These are phyloP conservation scores for Scheffersomyces lignicola DNA, from an alignment of 1,139 yeast genomes.

Conservation along the genomic window DNA sequence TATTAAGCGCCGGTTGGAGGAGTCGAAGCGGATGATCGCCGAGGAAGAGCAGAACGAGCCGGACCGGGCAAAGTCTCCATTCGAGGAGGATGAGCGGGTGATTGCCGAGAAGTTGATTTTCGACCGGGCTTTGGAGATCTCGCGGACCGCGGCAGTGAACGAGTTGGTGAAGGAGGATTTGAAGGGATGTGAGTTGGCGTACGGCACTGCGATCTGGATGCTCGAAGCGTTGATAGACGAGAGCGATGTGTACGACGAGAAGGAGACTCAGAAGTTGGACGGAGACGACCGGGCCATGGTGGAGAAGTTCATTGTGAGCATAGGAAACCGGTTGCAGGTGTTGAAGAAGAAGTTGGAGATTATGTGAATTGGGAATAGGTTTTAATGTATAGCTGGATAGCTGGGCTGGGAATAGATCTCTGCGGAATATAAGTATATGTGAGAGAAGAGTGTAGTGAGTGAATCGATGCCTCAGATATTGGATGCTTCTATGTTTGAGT, in stretches of 20 bases:
- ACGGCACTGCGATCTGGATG: conserved; percentile 95
- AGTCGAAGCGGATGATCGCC: conserved; percentile 38
- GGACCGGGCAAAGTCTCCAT: background rate
- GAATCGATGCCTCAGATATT: no score
- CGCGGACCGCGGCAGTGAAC: conserved; percentile 85
- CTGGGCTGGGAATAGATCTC: no score
- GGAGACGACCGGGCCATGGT: conserved; percentile 72
- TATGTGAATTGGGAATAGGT: no score
- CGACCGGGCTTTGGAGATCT: conserved; percentile 91
- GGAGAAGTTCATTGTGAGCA: conserved; percentile 72
- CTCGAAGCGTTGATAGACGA: conserved; percentile 77
- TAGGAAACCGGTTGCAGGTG: conserved; percentile 65
- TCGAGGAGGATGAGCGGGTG: conserved; percentile 21
- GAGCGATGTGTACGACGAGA: conserved; percentile 31
- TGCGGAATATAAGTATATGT: no score
- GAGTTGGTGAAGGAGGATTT: conserved; percentile 79
- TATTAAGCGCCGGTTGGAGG: conserved; percentile 56
- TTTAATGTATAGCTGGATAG: no score
- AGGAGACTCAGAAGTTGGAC: conserved; percentile 46
- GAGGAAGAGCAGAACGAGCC: conserved; percentile 10
- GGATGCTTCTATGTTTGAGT: no score
- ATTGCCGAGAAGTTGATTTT: conserved; percentile 84
- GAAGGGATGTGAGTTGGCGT: conserved; percentile 80
- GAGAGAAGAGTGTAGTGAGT: no score
- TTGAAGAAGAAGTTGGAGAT: conserved; percentile 47